Evolutionary conservation across 1,284 basidiomycete species (phyloP).

Genomic region (Ceratobasidium sp.): DNA sequence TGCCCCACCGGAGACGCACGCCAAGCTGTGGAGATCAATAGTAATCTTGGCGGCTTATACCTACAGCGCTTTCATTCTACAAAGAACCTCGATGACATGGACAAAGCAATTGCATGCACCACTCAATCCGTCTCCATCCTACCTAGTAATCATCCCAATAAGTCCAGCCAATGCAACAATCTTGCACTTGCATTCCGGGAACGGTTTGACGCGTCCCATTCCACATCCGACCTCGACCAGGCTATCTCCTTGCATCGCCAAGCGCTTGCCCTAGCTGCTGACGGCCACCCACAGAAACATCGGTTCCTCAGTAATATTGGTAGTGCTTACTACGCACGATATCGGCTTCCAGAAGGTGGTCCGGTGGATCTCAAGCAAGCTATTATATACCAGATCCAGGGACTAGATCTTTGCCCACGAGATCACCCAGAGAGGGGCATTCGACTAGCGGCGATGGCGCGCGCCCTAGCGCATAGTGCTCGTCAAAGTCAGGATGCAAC

Average conservation of each 20-base stretch:
- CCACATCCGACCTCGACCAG: background rate
- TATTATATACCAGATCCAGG: background rate
- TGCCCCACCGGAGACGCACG: background rate
- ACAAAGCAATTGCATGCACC: background rate
- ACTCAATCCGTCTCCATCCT: background rate
- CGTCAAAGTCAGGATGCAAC: no score
- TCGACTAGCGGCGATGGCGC: background rate
- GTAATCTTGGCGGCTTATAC: background rate
- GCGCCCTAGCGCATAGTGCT: background rate
- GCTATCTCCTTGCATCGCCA: background rate
- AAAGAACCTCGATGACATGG: background rate
- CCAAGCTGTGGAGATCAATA: background rate
- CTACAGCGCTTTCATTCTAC: background rate
- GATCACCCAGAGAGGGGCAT: background rate
- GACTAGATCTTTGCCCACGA: background rate
- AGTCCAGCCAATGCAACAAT: background rate
- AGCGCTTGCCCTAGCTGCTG: background rate
- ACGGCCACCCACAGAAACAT: conserved; percentile 11
- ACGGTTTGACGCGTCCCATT: background rate
- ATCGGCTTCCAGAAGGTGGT: background rate
- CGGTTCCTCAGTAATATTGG: background rate
- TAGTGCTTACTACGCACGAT: background rate
- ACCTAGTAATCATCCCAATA: background rate
- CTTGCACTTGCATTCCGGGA: background rate
- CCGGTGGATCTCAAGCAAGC: background rate